These are phyloP conservation scores for Arthrobotrys iridis DNA, from an alignment of 2,329 filamentous ascomycete species.

Conservation along the genomic window DNA sequence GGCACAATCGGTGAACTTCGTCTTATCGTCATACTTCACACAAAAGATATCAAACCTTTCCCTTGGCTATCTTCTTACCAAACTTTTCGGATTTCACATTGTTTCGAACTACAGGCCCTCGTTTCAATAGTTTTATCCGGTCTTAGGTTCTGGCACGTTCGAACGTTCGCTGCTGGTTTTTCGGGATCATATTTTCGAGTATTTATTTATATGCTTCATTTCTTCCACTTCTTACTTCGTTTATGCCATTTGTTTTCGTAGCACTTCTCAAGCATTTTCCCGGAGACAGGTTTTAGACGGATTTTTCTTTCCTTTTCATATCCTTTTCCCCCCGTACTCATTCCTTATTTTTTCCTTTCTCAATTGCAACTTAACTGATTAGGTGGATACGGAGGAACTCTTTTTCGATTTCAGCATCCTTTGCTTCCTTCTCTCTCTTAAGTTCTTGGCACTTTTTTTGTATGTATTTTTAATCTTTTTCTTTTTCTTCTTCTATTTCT, in stretches of 20 bases:
- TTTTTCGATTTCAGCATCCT: constrained; percentile 5
- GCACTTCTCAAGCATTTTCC: constrained; percentile 55
- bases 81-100: neutral
- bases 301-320: constrained; percentile 26
- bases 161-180: constrained; percentile 55
- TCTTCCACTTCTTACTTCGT: constrained; percentile 57
- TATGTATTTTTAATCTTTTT: constrained; percentile 53
- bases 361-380: neutral
- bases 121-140: constrained; percentile 39
- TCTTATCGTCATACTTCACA: neutral
- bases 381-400: constrained; percentile 27
- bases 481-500: neutral
- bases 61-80: neutral
- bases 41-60: constrained; percentile 12
- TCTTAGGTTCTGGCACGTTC: constrained; percentile 47
- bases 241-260: constrained; percentile 60
- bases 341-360: constrained; percentile 4
- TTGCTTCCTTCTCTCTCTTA: neutral
- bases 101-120: neutral
- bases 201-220: constrained; percentile 58
- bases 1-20: neutral
- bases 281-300: constrained; percentile 56
- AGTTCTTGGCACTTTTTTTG: constrained; percentile 28
- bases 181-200: constrained; percentile 47
- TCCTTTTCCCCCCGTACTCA: neutral